Evolutionary conservation across 805 yeast species (phyloP).

Genomic region (Teunomyces cretensis): DNA sequence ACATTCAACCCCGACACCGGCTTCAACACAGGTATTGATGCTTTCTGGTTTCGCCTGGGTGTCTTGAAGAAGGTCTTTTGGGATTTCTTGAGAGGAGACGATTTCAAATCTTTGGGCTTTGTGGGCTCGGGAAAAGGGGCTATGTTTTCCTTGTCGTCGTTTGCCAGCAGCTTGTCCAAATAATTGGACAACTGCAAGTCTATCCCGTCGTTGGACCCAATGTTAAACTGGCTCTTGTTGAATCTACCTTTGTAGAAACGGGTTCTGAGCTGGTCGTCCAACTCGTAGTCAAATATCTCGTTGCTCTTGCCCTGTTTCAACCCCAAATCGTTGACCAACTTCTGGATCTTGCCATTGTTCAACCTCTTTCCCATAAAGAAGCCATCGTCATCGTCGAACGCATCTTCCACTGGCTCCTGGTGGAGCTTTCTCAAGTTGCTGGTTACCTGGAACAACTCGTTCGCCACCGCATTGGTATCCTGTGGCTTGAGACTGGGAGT

Average conservation of each 20-base stretch:
- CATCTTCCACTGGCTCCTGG: conserved; percentile 7
- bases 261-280: conserved; percentile 36
- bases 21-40: conserved; percentile 27
- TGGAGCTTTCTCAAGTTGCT: conserved; percentile 6
- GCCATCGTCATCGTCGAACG: conserved; percentile 14
- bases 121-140: background rate
- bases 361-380: conserved; percentile 20
- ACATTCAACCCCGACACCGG: conserved; percentile 19
- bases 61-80: conserved; percentile 18
- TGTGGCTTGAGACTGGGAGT: conserved; percentile 7
- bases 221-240: conserved; percentile 15
- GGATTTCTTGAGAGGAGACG: conserved; percentile 18
- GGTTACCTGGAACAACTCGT: conserved; percentile 32
- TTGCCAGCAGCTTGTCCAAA: conserved; percentile 12
- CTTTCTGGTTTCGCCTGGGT: conserved; percentile 14
- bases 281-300: conserved; percentile 23
- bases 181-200: conserved; percentile 32
- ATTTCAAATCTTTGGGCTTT: conserved; percentile 5
- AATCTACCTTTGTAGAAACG: conserved; percentile 37
- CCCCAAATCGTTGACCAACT: conserved; percentile 35
- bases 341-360: conserved; percentile 37
- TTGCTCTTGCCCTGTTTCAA: conserved; percentile 19
- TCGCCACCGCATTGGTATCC: conserved; percentile 15
- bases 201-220: conserved; percentile 22
- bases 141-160: conserved; percentile 34